Base-by-base conservation (phyloP, 179 eudicot genomes). In the Silene vulgaris region DNA sequence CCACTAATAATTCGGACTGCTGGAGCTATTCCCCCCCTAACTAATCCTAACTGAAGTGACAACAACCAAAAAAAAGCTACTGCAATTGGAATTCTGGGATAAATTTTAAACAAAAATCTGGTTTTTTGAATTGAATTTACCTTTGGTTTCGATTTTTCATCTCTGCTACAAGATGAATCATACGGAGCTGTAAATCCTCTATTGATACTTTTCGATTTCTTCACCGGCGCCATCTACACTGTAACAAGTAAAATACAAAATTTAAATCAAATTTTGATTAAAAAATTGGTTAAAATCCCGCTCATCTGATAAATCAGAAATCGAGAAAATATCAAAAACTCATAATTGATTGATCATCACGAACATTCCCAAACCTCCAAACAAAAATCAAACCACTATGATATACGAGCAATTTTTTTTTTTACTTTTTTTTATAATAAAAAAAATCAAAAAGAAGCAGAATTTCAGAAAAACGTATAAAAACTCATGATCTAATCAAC, bases 111-210 rank as follows among this genome's bases (percentile, higher is more conserved):
- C 59, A n/a, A 8, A 5, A 37, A 6, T n/a, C 61, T 19, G 1
- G 40, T 35, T 35, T 6, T 26, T 26, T 29, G 28, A 4, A 13
- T 61, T 60, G 43, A 68, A 29, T n/a, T 43, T 43, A 81, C 84
- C 84, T 81, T 81, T 70, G 65, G 76, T 61, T 81, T 77, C 20
- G 76, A 63, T 65, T 81, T 77, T 1, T 81, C 84, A 32, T 77
- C 81, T 74, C 78, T 81, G n/a, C 73, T 62, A 7, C 76, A 77
- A 63, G 78, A 81, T 60, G 72, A 21, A 68, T 81, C 75, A 63
- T 69, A 63, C 0, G n/a, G 66, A 35, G 37, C 63, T 48, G 77
- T 76, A 61, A 80, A 68, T 8, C 75, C 83, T 64, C 19, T 65
- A 63, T 77, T 77, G 14, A 77, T 50, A 77, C 78, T 74, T 65